Percentiles rank a stretch among this genome's conserved stretches.
Evolutionary conservation across 176 grass and related monocot genomes (phyloP).

Genomic region (Zea mays): DNA sequence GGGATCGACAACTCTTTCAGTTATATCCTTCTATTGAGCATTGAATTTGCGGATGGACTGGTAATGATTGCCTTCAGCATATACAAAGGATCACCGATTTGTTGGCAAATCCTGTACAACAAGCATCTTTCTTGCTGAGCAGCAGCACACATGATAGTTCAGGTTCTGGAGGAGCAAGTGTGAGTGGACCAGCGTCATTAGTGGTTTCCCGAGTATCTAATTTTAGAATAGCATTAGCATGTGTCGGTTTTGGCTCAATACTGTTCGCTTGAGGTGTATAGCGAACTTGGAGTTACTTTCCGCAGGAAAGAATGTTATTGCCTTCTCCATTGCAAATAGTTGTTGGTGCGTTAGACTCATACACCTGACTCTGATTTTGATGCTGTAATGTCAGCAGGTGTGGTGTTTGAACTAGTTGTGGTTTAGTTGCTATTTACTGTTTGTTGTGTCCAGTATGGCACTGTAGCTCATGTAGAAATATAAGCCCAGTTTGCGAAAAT

Average conservation of each 20-base stretch:
- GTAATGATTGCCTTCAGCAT: not conserved
- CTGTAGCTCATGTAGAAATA: not conserved
- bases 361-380: conserved; percentile 16
- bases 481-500: not conserved
- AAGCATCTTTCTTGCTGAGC: conserved; percentile 21
- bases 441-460: not conserved
- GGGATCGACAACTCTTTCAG: not conserved
- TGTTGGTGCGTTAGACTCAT: conserved; percentile 22
- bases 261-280: not conserved
- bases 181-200: not conserved
- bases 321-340: not conserved
- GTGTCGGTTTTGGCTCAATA: not conserved
- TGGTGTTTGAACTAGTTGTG: conserved; percentile 2
- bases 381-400: conserved; percentile 5
- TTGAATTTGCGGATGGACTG: conserved; percentile 24
- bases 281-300: not conserved
- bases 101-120: not conserved
- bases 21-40: conserved; percentile 1
- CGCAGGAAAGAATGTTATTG: not conserved
- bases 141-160: not conserved
- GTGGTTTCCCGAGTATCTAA: conserved; percentile 25
- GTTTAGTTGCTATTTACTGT: conserved; percentile 4
- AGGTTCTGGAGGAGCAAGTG: not conserved
- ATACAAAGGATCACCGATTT: not conserved
- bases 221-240: conserved; percentile 27